A percentile compares a stretch with the other conserved stretches of the same genome.
Evolutionary conservation across 129 eudicot genomes (phyloP).

Genomic region (Centrapalus pauciflorus): DNA sequence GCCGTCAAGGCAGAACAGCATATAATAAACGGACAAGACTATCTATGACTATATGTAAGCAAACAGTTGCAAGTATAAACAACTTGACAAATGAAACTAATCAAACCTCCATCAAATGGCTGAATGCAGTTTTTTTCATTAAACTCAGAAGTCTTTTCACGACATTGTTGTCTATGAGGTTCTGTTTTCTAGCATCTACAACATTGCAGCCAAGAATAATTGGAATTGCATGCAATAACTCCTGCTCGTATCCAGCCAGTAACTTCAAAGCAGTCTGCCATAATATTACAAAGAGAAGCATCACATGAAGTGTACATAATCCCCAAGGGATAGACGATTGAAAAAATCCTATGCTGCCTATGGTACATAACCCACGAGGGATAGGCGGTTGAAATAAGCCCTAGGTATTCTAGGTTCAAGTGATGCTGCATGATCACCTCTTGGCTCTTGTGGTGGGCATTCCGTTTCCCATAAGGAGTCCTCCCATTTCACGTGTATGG

Average conservation of each 20-base stretch:
- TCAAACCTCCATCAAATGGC: conserved; percentile 96
- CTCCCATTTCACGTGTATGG: background rate
- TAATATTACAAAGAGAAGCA: background rate
- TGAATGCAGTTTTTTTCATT: conserved; percentile 75
- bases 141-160: conserved; percentile 47
- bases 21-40: background rate
- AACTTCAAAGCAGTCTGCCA: conserved; percentile 83
- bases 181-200: conserved; percentile 33
- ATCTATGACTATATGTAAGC: background rate
- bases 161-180: conserved; percentile 27
- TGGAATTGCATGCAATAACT: conserved; percentile 54
- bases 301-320: background rate
- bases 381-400: too few species aligned
- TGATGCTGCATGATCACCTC: background rate
- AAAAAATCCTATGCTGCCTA: background rate
- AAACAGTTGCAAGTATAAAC: background rate
- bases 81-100: background rate
- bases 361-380: background rate
- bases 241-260: conserved; percentile 62
- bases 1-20: background rate
- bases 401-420: background rate
- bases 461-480: background rate
- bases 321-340: background rate
- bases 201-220: conserved; percentile 64
- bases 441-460: background rate